These are phyloP conservation scores for Lactarius hatsudake DNA, from an alignment of 768 basidiomycete genomes.

Conservation along the genomic window DNA sequence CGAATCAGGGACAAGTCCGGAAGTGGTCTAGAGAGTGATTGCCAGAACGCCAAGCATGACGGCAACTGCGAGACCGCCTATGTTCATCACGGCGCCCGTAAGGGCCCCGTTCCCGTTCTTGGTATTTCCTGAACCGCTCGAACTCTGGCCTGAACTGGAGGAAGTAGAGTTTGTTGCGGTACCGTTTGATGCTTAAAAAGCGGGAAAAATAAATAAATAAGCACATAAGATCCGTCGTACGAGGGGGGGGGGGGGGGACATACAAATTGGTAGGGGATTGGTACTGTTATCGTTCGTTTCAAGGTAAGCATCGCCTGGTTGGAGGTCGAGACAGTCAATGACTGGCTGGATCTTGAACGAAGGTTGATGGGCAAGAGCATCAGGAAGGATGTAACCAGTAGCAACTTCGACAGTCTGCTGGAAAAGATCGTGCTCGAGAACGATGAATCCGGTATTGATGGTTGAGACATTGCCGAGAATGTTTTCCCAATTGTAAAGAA, in stretches of 20 bases:
- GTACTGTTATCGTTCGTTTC: conserved; percentile 76
- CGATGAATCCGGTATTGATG: conserved; percentile 78
- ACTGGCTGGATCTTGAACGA: conserved; percentile 71
- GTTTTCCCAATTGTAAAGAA: conserved; percentile 66
- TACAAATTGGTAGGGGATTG: conserved; percentile 46
- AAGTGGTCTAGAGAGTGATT: background rate
- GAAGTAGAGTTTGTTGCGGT: background rate
- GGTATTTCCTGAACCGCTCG: background rate
- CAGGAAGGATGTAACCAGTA: conserved; percentile 81
- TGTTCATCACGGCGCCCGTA: background rate
- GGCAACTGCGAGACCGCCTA: background rate
- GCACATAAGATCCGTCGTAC: background rate
- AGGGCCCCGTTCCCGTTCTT: conserved; percentile 4
- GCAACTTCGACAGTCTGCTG: conserved; percentile 82
- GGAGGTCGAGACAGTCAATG: conserved; percentile 59
- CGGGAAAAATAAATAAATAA: background rate
- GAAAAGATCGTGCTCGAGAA: conserved; percentile 85
- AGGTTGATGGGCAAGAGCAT: conserved; percentile 65
- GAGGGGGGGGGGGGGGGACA: background rate
- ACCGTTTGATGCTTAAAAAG: background rate
- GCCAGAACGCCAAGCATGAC: conserved; percentile 2
- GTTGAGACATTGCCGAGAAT: conserved; percentile 62
- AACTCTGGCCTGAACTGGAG: background rate
- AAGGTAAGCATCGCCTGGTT: conserved; percentile 65
- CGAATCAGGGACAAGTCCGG: background rate